Evolutionary conservation across 2,329 filamentous ascomycete species (phyloP).

Genomic region (Escovopsis sp.): DNA sequence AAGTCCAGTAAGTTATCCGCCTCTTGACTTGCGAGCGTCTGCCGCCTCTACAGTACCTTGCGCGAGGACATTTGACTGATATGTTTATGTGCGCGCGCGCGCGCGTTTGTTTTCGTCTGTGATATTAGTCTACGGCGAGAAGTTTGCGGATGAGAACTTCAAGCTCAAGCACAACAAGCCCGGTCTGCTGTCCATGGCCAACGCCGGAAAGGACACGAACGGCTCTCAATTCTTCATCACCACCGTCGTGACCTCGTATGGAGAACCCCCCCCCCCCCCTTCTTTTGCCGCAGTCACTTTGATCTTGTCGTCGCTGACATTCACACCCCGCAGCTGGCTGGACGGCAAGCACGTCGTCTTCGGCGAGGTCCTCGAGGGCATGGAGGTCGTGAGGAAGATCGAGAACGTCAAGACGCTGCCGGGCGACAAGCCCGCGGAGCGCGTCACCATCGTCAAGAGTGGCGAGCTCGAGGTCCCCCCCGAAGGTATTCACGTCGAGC

Average conservation of each 20-base stretch:
- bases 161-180: slow-evolving; percentile 85
- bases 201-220: slow-evolving; percentile 73
- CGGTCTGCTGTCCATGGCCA: slow-evolving; percentile 74
- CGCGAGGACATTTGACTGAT: too few species aligned
- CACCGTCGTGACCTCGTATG: slow-evolving; percentile 61
- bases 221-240: slow-evolving; percentile 89
- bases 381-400: slow-evolving; percentile 66
- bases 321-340: slow-evolving; percentile 45
- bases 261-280: background rate
- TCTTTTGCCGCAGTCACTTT: too few species aligned
- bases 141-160: slow-evolving; percentile 87
- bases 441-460: slow-evolving; percentile 67
- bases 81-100: background rate
- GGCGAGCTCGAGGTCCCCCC: slow-evolving; percentile 69
- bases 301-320: too few species aligned
- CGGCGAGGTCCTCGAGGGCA: slow-evolving; percentile 76
- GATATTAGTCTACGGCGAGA: slow-evolving; percentile 56
- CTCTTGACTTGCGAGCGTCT: background rate
- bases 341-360: slow-evolving; percentile 79
- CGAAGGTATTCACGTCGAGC: slow-evolving; percentile 89
- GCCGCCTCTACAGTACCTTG: too few species aligned
- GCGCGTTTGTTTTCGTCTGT: slow-evolving; percentile 9
- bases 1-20: slow-evolving; percentile 53
- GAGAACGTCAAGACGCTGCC: slow-evolving; percentile 52
- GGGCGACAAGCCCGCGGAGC: slow-evolving; percentile 53